Conservation (phyloP, 169 alveolate genomes). For the Ichthyophthirius multifiliis region DNA sequence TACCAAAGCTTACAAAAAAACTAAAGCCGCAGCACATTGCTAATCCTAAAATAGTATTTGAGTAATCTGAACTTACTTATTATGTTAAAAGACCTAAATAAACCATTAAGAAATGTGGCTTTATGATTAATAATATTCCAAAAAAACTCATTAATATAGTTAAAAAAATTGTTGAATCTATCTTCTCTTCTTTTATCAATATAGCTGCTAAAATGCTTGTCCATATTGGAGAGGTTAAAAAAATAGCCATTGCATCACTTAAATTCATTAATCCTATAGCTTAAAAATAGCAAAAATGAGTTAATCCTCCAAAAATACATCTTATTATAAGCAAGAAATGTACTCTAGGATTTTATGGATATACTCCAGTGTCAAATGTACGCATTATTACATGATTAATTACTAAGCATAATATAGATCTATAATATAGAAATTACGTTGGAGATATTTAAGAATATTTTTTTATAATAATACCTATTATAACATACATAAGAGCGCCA, state of each 20-base stretch:
- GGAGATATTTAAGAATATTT: not conserved
- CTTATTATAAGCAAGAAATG: not conserved
- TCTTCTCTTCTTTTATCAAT: not conserved
- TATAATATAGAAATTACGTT: not conserved
- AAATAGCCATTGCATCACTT: conserved; percentile 8
- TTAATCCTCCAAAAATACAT: not conserved
- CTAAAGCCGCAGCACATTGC: not conserved
- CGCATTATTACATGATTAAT: not conserved
- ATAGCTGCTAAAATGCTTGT: not conserved
- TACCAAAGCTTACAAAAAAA: not conserved
- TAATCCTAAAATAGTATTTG: no score
- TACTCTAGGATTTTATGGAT: not conserved
- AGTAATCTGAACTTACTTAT: not conserved
- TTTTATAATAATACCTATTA: not conserved
- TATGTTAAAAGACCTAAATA: not conserved
- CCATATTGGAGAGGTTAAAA: not conserved
- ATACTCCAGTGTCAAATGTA: not conserved
- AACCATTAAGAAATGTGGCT: not conserved
- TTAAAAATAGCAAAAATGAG: not conserved
- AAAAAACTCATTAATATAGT: not conserved
- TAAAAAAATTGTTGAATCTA: not conserved
- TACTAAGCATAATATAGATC: not conserved
- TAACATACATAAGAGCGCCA: not conserved
- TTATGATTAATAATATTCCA: not conserved
- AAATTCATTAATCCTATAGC: not conserved